Evolutionary conservation across 371 early-diverging fungal species (phyloP), one percentile per base, ranked within the genome.

Genomic region (Circinella umbellata): DNA sequence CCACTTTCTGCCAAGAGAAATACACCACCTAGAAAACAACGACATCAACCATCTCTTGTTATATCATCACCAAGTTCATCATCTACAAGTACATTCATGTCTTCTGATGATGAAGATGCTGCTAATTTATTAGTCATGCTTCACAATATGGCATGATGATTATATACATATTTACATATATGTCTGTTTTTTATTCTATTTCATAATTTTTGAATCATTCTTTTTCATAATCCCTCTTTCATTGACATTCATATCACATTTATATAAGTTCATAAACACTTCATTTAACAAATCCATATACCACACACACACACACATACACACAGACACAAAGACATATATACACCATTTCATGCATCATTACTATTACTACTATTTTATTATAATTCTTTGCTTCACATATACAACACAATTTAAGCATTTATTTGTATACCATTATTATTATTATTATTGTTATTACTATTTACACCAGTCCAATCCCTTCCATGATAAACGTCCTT

Each of bases 81-180:
- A 9, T 64, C 54, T 14, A 65, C 63, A 27, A 57, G 61, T 49
- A 60, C 69, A 11, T 61, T 65, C n/a, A 34, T 57, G 57, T 68
- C 70, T n/a, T 70, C 73, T n/a, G 73, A 76, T 42, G 83, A 82
- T 65, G 76, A 80, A 59, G 77, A 77, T 63, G 83, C 80, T 37
- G 80, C 83, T 3, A 74, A 80, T 59, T 57, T 80, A 13, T 66
- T 82, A 61, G 80, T 82, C 10, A 82, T 80, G 83, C 73, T 82
- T 15, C 78, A 77, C 42, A 73, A 61, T 3, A 65, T 49, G 65
- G 49, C 54, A 54, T 65, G 57, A 57, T 57, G 3, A 18, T 64
- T 64, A 42, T 42, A 6, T n/a, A n/a, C n/a, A n/a, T n/a, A n/a
- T n/a, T n/a, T n/a, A n/a, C n/a, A n/a, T n/a, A n/a, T n/a, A n/a